Conservation (phyloP, 352 stramenopile species). For the Phytopythium sindhum region DNA sequence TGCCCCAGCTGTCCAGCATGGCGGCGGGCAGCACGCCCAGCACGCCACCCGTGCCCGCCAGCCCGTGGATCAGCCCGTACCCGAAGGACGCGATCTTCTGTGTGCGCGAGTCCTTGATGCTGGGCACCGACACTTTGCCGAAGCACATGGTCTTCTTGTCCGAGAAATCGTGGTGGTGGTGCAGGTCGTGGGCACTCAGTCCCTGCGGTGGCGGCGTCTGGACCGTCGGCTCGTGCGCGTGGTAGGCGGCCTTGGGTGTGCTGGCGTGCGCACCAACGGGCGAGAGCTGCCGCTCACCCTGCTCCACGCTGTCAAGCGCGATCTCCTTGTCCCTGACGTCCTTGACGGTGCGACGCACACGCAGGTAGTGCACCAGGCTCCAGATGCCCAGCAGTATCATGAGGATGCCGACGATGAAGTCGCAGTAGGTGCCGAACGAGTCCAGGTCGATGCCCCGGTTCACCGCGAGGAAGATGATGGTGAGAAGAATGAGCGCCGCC, state of each 20-base stretch:
- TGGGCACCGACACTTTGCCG: slow-evolving; percentile 26
- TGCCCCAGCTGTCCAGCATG: slow-evolving; percentile 56
- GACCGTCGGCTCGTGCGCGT: neutral
- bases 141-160: slow-evolving; percentile 29
- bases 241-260: slow-evolving; percentile 8
- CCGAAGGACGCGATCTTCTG: slow-evolving; percentile 54
- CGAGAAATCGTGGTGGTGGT: slow-evolving; percentile 16
- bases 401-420: slow-evolving; percentile 56
- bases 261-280: neutral
- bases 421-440: slow-evolving; percentile 39
- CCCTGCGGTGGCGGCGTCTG: slow-evolving; percentile 12
- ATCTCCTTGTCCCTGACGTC: neutral
- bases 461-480: slow-evolving; percentile 49
- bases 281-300: neutral
- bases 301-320: neutral
- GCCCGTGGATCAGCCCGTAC: slow-evolving; percentile 74
- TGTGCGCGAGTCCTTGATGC: slow-evolving; percentile 45
- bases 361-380: slow-evolving; percentile 35
- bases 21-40: slow-evolving; percentile 79
- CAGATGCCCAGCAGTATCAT: slow-evolving; percentile 54
- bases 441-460: slow-evolving; percentile 38
- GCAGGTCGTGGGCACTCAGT: slow-evolving; percentile 11
- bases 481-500: slow-evolving; percentile 70
- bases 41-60: slow-evolving; percentile 54
- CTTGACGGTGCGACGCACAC: slow-evolving; percentile 22